Base-by-base conservation (phyloP, 345 rosid genomes). In the Salix brachista region DNA sequence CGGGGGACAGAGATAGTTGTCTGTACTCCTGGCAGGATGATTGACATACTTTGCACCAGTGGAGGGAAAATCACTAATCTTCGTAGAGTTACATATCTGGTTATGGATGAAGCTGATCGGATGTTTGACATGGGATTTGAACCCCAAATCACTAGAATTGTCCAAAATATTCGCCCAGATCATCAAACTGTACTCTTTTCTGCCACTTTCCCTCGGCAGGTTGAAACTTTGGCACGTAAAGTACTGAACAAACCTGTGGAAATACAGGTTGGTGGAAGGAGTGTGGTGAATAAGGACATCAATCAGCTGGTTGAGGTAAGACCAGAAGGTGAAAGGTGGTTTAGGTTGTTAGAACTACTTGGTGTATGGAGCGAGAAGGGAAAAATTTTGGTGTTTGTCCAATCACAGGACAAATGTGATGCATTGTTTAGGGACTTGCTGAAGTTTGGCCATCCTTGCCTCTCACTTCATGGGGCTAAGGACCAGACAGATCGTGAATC, bases 91-190 rank as follows among this genome's bases (percentile, higher is more conserved):
- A 91, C 98, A 9, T 91, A 87, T 80, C 83, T 95, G 73, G 98
- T 91, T 65, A 89, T 95, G 98, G 98, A 96, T 85, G 99, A 96
- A 87, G 97, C 99, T 25, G 99, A 93, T 87, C 86, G 98, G 69
- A 96, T 96, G 99, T 93, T 93, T 81, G 99, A 96, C 88, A 91
- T 92, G 98, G 98, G 99, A 25, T 93, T 93, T 82, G 98, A 93
- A 84, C 97, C 98, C 71, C 99, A 93, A 70, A 96, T 93, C 67
- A 91, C 96, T 69, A 86, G 97, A 74, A 91, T 93, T 80, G 94
- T 96, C 72, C 99, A 96, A 78, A 96, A 93, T 82, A 96, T 96
- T 75, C 86, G 89, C n/a, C 98, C 96, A 50, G 98, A 91, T 74
- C 97, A 93, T 69, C 96, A 93, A 84, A 93, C 99, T 79, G 96